Evolutionary conservation across 768 basidiomycete species (phyloP), one percentile per base, ranked within the genome.

Genomic region (Xerocomellus dryophilus): DNA sequence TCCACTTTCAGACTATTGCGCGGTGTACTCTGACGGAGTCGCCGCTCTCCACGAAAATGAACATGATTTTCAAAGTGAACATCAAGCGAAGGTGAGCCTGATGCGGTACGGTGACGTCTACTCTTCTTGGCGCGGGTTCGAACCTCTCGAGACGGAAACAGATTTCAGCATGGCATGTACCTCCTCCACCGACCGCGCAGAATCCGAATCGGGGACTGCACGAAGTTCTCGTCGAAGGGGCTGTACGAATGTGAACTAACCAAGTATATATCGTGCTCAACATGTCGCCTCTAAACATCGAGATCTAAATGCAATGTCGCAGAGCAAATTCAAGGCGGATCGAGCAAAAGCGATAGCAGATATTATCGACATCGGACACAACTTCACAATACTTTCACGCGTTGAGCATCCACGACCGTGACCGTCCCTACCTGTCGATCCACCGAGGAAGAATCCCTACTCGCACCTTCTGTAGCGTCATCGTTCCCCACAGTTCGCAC

Each of bases 401-500:
- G 54, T 7, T 50, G 48, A 45, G 41, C 45, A 4, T 21, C 38
- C 27, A 51, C 17, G 4, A 31, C 18, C 1, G 5, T 23, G 4
- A 31, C 18, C 1, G 5, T 23, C 9, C 25, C 56, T 14, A 1
- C 39, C n/a, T 58, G 54, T n/a, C 42, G 40, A 9, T 61, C 59
- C 25, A 36, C 43, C 17, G 45, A 53, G 2, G n/a, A 34, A 12
- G 50, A 55, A 17, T 32, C 45, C 5, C 34, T 18, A 43, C 50
- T 52, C 23, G 21, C 41, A 7, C 23, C 18, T 8, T 45, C 58
- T 2, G 5, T 38, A 25, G 9, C 15, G 1, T 40, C 53, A 5
- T 47, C 53, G 0, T 34, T 31, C 10, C 1, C 74, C 68, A 82
- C 67, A 60, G 83, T 74, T 51, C 70, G 56, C n/a, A 86, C 72